Evolutionary conservation across 371 early-diverging fungal genomes (phyloP).

Genomic region (Mortierella sp.): DNA sequence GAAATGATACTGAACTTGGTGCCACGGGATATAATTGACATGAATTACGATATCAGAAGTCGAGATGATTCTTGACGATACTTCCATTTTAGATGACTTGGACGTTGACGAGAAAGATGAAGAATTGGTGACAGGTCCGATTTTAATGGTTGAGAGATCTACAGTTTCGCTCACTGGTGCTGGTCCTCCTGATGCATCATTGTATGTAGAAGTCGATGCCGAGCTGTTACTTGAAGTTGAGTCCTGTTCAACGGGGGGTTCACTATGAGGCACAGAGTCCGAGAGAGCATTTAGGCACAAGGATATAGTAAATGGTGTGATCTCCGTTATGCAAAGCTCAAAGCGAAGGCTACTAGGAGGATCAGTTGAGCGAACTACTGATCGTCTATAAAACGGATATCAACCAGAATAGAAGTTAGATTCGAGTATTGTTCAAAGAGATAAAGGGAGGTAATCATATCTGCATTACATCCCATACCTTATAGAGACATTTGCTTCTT

Average conservation of each 20-base stretch:
- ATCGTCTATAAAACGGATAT: slow-evolving; percentile 18
- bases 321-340: slow-evolving; percentile 56
- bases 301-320: slow-evolving; percentile 56
- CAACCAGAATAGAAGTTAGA: background rate
- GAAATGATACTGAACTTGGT: slow-evolving; percentile 52
- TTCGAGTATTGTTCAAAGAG: background rate
- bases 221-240: background rate
- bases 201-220: slow-evolving; percentile 5
- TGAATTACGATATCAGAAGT: slow-evolving; percentile 55
- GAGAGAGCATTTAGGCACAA: slow-evolving; percentile 53
- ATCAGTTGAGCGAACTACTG: slow-evolving; percentile 17
- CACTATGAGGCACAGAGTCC: slow-evolving; percentile 15
- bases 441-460: background rate
- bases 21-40: slow-evolving; percentile 57
- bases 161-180: slow-evolving; percentile 9
- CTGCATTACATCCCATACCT: slow-evolving; percentile 22
- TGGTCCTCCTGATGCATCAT: slow-evolving; percentile 7
- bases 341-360: slow-evolving; percentile 45
- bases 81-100: slow-evolving; percentile 7
- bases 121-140: slow-evolving; percentile 29
- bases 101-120: slow-evolving; percentile 31
- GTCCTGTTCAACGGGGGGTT: slow-evolving; percentile 11
- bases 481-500: slow-evolving; percentile 31
- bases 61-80: slow-evolving; percentile 45
- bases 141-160: slow-evolving; percentile 45